Base-by-base conservation (phyloP, 164 flowering plant species). In the Aristolochia californica region DNA sequence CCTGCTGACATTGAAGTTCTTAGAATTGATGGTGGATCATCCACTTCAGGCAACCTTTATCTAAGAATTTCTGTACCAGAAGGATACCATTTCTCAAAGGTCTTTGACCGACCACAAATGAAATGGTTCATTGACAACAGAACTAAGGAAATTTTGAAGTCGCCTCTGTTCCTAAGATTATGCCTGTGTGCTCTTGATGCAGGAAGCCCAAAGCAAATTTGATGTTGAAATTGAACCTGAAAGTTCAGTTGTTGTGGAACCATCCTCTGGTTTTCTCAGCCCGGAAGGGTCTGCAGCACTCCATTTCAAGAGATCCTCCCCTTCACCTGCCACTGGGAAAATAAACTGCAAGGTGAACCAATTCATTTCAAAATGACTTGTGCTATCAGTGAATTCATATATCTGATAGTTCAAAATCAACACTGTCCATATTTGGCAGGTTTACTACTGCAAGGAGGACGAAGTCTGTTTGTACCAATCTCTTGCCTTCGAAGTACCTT, bases 1-100 rank as follows among this genome's bases (percentile, higher is more conserved):
- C 59, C 79, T 48, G 72, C 83, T 61, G 88, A 87, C 56, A 69
- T 80, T 43, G 68, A 73, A 62, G 75, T 73, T 43, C 44, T 91
- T 56, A 67, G 11, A 22, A 70, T 82, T 55, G 69, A 80, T 66
- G 84, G 89, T 24, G 69, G 70, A 66, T 75, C 86, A 22, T 82
- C 94, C 55, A 75, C 18, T 28, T 86, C 83, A 70, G 97, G 96
- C 20, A 80, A 65, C 67, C 58, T 91, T 51, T 53, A 45, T 63
- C 75, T 91, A 26, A 72, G 67, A 56, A n/a, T n/a, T n/a, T n/a
- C n/a, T n/a, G n/a, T n/a, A n/a, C n/a, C n/a, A 10, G 78, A 77
- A 69, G 95, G 81, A 27, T 91, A n/a, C n/a, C n/a, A n/a, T n/a
- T n/a, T n/a, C 67, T 91, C 98, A n/a, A 91, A 91, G 96, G 98